phyloP scores from a whole-genome alignment of 495 filamentous ascomycete species.

The Staphylotrichum longicolle region DNA sequence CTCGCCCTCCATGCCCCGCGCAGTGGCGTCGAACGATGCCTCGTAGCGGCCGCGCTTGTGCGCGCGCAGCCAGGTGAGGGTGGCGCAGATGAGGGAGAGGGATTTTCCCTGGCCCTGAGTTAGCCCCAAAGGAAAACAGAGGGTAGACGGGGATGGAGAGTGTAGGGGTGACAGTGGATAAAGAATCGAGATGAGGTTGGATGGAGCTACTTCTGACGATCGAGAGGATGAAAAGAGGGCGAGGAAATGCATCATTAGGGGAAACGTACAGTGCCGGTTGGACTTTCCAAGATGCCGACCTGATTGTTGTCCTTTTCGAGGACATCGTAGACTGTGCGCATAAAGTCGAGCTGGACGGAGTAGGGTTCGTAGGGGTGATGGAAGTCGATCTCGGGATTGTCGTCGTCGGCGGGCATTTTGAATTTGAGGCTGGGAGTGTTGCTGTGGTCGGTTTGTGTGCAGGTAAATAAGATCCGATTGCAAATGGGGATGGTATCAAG shows the following conservation, averaged over 20 bases:
- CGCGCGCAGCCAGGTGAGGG: slow-evolving; percentile 89
- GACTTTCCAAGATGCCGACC: slow-evolving; percentile 90
- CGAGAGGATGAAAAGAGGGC: slow-evolving; percentile 1
- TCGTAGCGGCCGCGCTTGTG: slow-evolving; percentile 70
- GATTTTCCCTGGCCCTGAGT: slow-evolving; percentile 74
- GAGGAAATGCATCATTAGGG: neutral
- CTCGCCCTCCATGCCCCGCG: slow-evolving; percentile 62
- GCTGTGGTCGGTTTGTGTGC: neutral
- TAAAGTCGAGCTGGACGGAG: slow-evolving; percentile 84
- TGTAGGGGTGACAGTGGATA: too few relatives aligned
- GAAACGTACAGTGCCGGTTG: slow-evolving; percentile 66
- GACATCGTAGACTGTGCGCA: slow-evolving; percentile 79
- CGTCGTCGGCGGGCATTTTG: slow-evolving; percentile 1
- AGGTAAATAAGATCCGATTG: too few relatives aligned
- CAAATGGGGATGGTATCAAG: too few relatives aligned
- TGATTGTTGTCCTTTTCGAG: slow-evolving; percentile 73
- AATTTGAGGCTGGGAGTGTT: neutral
- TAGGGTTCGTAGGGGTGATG: slow-evolving; percentile 93
- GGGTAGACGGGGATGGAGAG: too few relatives aligned
- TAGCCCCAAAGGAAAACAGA: too few relatives aligned
- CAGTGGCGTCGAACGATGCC: slow-evolving; percentile 35
- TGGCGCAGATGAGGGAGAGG: slow-evolving; percentile 86
- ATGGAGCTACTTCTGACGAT: too few relatives aligned
- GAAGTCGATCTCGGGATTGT: slow-evolving; percentile 53
- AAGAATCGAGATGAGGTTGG: too few relatives aligned